A percentile compares a stretch with the other conserved stretches of the same genome.
These are phyloP conservation scores for Ogataea paraovalis DNA, from an alignment of 805 yeast genomes.

Conservation along the genomic window DNA sequence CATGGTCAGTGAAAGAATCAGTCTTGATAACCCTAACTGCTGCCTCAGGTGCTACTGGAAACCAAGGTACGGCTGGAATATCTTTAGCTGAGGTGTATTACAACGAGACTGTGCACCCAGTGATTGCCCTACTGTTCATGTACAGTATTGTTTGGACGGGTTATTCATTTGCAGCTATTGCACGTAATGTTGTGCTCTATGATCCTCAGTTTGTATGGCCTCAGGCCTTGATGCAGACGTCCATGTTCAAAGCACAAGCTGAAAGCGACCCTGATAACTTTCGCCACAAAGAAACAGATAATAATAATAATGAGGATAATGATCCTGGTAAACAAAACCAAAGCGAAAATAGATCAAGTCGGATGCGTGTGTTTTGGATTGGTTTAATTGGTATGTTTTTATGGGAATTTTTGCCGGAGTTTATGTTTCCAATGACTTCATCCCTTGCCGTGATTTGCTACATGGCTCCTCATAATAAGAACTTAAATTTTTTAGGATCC, in stretches of 20 bases:
- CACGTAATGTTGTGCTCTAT: constrained; percentile 40
- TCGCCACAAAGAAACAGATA: constrained; percentile 8
- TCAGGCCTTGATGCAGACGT: constrained; percentile 49
- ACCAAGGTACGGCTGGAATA: constrained; percentile 44
- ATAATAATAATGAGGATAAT: background rate
- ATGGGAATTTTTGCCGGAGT: constrained; percentile 51
- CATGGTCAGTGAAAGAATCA: constrained; percentile 53
- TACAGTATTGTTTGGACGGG: constrained; percentile 50
- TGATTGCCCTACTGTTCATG: constrained; percentile 43
- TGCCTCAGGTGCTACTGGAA: constrained; percentile 50
- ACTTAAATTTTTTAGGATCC: constrained; percentile 44
- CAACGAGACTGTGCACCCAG: constrained; percentile 33
- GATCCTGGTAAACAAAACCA: background rate
- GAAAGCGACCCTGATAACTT: constrained; percentile 3
- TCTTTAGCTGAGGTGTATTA: constrained; percentile 45
- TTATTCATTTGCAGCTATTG: constrained; percentile 50
- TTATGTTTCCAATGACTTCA: constrained; percentile 43
- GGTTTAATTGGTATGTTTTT: constrained; percentile 34
- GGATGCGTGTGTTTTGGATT: constrained; percentile 36
- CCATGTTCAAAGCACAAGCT: constrained; percentile 34
- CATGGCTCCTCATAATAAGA: constrained; percentile 40
- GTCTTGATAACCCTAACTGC: constrained; percentile 50
- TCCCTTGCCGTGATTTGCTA: constrained; percentile 48
- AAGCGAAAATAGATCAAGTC: constrained; percentile 1
- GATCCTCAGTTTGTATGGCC: constrained; percentile 51